Conservation (phyloP, 176 grass and related monocot species). For the Elaeis guineensis region DNA sequence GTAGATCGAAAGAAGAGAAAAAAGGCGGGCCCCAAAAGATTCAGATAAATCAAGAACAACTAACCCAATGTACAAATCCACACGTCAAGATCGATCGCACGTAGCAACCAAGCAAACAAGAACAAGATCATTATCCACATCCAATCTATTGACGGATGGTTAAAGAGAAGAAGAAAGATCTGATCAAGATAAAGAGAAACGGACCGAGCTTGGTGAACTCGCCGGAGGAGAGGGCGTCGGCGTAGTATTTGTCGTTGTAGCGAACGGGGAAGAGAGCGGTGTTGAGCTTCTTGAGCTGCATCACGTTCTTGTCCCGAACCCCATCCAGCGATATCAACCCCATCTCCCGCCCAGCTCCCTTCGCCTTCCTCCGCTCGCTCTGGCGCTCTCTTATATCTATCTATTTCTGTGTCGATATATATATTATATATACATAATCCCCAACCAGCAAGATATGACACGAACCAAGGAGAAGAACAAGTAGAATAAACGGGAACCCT, state of each 20-base stretch:
- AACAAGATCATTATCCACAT: background rate
- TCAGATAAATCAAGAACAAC: constrained; percentile 3
- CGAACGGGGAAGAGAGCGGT: constrained; percentile 85
- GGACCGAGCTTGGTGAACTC: constrained; percentile 97
- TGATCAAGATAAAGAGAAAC: background rate
- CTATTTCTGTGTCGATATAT: too few species aligned
- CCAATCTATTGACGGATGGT: too few species aligned
- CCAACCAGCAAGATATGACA: too few species aligned
- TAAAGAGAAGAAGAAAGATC: background rate
- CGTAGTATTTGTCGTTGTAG: constrained; percentile 99
- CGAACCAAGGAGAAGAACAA: too few species aligned
- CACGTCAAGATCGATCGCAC: too few species aligned
- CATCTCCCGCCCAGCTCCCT: constrained; percentile 22
- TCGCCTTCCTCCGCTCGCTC: background rate
- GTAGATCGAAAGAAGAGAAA: background rate
- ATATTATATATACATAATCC: too few species aligned
- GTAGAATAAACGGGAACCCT: too few species aligned
- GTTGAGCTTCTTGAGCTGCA: constrained; percentile 99
- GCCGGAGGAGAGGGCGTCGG: constrained; percentile 72
- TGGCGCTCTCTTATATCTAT: constrained; percentile 6
- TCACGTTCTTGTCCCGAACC: constrained; percentile 93
- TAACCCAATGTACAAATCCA: too few species aligned
- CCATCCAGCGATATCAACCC: constrained; percentile 58
- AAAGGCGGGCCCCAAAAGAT: background rate
- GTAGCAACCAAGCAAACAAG: too few species aligned